phyloP scores from a whole-genome alignment of 306 rosid genomes.

The Oemleria cerasiformis region DNA sequence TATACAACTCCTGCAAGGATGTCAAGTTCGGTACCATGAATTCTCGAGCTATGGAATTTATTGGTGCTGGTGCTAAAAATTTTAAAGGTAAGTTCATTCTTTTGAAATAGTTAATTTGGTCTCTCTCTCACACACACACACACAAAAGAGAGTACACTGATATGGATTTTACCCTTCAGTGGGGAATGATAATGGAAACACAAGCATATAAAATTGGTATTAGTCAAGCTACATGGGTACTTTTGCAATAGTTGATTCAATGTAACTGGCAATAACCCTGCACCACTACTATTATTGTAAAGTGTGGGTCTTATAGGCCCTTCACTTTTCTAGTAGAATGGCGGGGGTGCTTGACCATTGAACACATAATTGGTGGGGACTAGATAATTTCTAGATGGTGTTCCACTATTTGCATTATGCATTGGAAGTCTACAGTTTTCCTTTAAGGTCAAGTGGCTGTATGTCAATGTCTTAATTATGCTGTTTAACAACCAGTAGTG shows the following conservation, averaged over 20 bases:
- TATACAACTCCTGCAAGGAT: constrained; percentile 92
- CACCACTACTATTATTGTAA: background rate
- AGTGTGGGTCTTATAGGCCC: background rate
- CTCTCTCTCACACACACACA: background rate
- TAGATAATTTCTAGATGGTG: background rate
- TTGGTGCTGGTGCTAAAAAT: constrained; percentile 90
- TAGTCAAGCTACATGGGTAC: background rate
- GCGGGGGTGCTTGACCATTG: background rate
- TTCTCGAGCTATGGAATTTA: constrained; percentile 72
- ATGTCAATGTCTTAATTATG: constrained; percentile 16
- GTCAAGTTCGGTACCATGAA: constrained; percentile 92
- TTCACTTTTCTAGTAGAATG: background rate
- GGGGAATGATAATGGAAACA: background rate
- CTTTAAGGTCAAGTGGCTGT: constrained; percentile 22
- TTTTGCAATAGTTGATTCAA: background rate
- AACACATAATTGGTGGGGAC: background rate
- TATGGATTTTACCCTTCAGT: background rate
- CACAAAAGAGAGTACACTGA: background rate
- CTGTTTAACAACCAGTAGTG: constrained; percentile 19
- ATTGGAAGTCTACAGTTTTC: constrained; percentile 7
- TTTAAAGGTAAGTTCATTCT: constrained; percentile 56
- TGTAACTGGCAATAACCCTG: constrained; percentile 5
- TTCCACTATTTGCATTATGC: background rate
- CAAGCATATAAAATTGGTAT: background rate
- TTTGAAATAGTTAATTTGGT: constrained; percentile 25